Base-by-base conservation (phyloP, 768 basidiomycete species). In the Amanita thiersii region DNA sequence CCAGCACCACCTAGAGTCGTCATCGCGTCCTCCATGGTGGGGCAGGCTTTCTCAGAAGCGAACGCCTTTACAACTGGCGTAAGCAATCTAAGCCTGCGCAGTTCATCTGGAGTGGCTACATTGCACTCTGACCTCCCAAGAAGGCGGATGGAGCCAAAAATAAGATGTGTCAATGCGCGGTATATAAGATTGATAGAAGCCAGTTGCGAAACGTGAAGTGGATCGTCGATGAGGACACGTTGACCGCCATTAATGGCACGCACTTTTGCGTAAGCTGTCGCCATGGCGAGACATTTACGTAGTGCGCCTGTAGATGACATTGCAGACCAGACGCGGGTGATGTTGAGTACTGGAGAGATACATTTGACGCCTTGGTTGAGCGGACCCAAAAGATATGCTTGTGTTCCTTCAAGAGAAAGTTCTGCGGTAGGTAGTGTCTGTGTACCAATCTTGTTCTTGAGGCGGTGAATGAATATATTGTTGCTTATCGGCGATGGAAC, bases 371-470 rank as follows among this genome's bases (percentile, higher is more conserved):
- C 86, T 15, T 75, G 61, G 37, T 76, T 72, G 14, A 67, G 56
- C 1, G 56, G 46, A 1, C 86, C 82, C 31, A 88, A 60, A 32
- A 80, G 75, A 56, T 80, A 81, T 0, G 66, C 86, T 39, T 75
- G 68, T 0, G 81, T 59, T 24, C 65, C 66, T 41, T 75, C 63
- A 12, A 88, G 63, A 12, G 72, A 72, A 31, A 86, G 71, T 57
- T 88, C 85, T 0, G 84, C 85, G 2, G 86, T 88, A 1, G 85
- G 86, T 14, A 88, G 60, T 15, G 73, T 64, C 43, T 79, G 73
- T 1, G 86, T 88, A 2, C 86, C 85, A 23, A 86, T 66, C 59
- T 88, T 88, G 56, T 82, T 71, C 63, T 89, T 89, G 34, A 87
- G 67, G 10, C 84, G 70, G 56, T 89, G 86, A 1, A 83, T 59